Evolutionary conservation across 2,329 filamentous ascomycete genomes (phyloP).

Genomic region (Pezicula rhizophila): DNA sequence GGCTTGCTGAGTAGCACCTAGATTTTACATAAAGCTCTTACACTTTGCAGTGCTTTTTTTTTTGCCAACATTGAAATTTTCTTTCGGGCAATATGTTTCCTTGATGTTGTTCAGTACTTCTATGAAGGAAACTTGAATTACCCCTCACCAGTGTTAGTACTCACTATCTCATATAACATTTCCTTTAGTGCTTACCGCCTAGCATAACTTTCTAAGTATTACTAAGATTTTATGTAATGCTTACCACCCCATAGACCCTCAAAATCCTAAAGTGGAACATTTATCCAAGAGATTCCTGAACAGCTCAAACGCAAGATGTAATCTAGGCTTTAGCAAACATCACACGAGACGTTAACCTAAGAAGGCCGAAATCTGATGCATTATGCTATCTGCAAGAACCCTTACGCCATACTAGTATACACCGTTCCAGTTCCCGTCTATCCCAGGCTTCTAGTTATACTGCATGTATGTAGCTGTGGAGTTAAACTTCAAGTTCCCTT

Average conservation of each 20-base stretch:
- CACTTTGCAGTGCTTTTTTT: no score
- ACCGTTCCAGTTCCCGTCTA: slow-evolving; percentile 9
- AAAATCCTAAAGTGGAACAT: slow-evolving; percentile 8
- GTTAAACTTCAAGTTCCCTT: slow-evolving; percentile 99
- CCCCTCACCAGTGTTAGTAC: no score
- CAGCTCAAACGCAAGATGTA: not conserved
- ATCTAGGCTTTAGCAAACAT: not conserved
- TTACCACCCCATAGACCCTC: not conserved
- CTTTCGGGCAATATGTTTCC: no score
- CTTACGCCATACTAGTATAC: slow-evolving; percentile 27
- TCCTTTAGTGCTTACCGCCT: not conserved
- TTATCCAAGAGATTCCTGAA: not conserved
- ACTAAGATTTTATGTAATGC: not conserved
- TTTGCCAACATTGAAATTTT: no score
- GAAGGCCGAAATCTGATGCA: slow-evolving; percentile 4
- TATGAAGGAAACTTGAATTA: no score
- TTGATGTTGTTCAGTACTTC: no score
- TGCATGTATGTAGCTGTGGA: slow-evolving; percentile 97
- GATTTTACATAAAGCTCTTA: no score
- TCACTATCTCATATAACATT: no score
- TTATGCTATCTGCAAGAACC: slow-evolving; percentile 23
- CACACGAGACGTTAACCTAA: not conserved
- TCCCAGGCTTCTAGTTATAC: slow-evolving; percentile 69
- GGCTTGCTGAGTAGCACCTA: no score
- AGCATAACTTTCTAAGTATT: not conserved